Base-by-base conservation (phyloP, 768 basidiomycete species). In the Boletus tomentosulus region DNA sequence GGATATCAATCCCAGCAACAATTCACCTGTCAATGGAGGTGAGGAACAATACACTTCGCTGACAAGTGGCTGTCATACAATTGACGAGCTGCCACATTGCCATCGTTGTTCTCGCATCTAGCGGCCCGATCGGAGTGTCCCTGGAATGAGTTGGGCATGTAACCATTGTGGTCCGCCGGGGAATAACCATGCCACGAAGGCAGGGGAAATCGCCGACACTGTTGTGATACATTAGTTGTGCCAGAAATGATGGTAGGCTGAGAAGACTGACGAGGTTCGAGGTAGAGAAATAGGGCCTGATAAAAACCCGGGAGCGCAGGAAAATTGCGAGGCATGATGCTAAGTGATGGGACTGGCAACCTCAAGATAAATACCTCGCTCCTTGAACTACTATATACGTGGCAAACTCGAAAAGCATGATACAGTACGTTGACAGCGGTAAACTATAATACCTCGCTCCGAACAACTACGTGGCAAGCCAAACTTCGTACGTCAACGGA, bases 11-110 rank as follows among this genome's bases (percentile, higher is more conserved):
- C 80, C 81, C 1, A 87, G 69, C 1, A 87, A 70, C 53, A 85
- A 61, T 61, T 84, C 87, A 58, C 83, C 86, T 87, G 44, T 38
- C 22, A 7, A 41, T 34, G 24, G 5, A 30, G 28, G n/a, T 19
- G 15, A 42, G 43, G 28, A 44, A 12, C 4, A 2, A 31, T 51
- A 22, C 56, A 34, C 15, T 11, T 15, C 4, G 11, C 6, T 31
- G 15, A 13, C n/a, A 44, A 25, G 48, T 37, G 30, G 30, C 3
- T 11, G 33, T 61, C 79, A 45, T 56, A 85, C 87, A 84, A 55
- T 85, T 88, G 31, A 77, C 80, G 10, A 89, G 70, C 59, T 89
- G 87, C 76, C 81, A 82, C 51, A 87, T 76, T 16, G 78, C 79
- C 79, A 87, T 85, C 15, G 69, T 72, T 6, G 81, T 78, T 34